phyloP scores from a whole-genome alignment of 306 rosid species.

The Cicer judaicum region DNA sequence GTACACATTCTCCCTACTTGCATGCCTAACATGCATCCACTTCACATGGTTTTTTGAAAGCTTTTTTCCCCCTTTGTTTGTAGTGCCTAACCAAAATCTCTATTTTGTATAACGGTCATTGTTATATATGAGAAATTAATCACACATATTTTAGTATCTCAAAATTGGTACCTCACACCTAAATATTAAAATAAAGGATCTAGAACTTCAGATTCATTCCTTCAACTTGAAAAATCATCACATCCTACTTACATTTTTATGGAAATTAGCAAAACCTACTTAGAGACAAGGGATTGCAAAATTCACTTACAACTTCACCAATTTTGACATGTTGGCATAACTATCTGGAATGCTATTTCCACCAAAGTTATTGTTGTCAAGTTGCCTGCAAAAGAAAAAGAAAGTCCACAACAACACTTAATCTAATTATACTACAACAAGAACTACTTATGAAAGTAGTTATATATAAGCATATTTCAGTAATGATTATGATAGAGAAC shows the following conservation, averaged over 20 bases:
- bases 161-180: conserved; percentile 7
- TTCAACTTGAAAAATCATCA: background rate
- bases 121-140: background rate
- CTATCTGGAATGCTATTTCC: conserved; percentile 72
- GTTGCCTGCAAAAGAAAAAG: conserved; percentile 68
- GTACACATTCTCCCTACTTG: too few species aligned
- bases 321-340: conserved; percentile 59
- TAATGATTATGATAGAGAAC: too few species aligned
- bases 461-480: background rate
- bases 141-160: conserved; percentile 15
- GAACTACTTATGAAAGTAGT: background rate
- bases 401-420: conserved; percentile 35
- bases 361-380: conserved; percentile 83
- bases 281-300: conserved; percentile 3
- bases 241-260: too few species aligned
- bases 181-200: conserved; percentile 29
- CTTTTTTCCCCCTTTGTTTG: background rate
- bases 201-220: conserved; percentile 17
- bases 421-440: background rate
- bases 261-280: conserved; percentile 24
- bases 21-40: too few species aligned
- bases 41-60: too few species aligned
- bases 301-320: conserved; percentile 79
- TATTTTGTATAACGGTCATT: background rate
- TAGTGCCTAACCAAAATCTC: background rate